Percentiles rank a stretch among this genome's conserved stretches.
These are phyloP conservation scores for Sporothrix phasma DNA, from an alignment of 2,329 filamentous ascomycete species.

Conservation along the genomic window DNA sequence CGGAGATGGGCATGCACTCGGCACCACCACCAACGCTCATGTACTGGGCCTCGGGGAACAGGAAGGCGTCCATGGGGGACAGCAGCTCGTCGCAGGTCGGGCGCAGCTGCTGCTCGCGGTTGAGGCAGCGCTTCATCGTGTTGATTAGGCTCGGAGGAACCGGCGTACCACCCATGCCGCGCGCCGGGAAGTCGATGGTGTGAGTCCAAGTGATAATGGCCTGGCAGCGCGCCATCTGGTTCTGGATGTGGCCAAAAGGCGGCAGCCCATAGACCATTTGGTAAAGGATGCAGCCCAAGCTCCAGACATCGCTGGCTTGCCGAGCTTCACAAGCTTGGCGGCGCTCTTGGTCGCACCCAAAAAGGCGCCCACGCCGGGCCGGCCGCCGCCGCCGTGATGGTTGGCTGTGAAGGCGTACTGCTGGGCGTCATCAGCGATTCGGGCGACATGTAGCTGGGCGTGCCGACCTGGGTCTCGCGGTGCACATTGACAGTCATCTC, in stretches of 20 bases:
- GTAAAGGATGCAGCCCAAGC: constrained; percentile 89
- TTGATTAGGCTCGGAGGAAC: constrained; percentile 50
- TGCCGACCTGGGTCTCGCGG: constrained; percentile 88
- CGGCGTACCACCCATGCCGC: constrained; percentile 54
- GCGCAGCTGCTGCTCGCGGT: constrained; percentile 50
- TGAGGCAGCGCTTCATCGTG: constrained; percentile 54
- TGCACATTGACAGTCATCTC: constrained; percentile 97
- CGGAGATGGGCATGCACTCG: constrained; percentile 49
- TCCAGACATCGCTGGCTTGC: constrained; percentile 94
- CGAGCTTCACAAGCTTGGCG: constrained; percentile 83
- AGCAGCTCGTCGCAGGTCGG: constrained; percentile 56
- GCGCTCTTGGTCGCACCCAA: constrained; percentile 31
- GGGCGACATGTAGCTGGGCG: constrained; percentile 97
- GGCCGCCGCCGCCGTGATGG: constrained; percentile 32
- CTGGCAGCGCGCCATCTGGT: constrained; percentile 76
- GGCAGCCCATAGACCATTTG: constrained; percentile 98
- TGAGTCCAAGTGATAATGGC: constrained; percentile 75
- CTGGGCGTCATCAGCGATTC: constrained; percentile 83
- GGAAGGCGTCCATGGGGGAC: constrained; percentile 48
- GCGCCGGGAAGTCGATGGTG: constrained; percentile 59
- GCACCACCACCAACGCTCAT: constrained; percentile 18
- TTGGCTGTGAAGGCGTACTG: constrained; percentile 31
- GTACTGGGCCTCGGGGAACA: constrained; percentile 45
- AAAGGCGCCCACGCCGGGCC: constrained; percentile 19
- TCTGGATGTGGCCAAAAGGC: constrained; percentile 85